Conservation (phyloP, 2,329 filamentous ascomycete genomes). For the Fusarium sp. region DNA sequence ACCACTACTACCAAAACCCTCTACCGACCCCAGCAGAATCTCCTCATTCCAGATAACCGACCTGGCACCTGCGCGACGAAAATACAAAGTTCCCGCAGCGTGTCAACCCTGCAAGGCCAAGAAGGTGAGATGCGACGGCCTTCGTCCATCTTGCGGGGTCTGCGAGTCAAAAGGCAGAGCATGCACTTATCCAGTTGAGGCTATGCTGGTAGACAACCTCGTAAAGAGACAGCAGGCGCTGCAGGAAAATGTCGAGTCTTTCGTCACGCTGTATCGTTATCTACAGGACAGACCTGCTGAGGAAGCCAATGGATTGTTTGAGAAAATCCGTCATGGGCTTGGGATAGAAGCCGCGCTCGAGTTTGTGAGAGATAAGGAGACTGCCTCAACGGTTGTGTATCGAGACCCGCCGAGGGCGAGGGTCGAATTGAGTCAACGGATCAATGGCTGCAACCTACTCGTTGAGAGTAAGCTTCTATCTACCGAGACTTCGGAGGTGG, state of each 20-base stretch:
- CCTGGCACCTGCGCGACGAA: background rate
- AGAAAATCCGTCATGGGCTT: background rate
- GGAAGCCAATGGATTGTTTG: background rate
- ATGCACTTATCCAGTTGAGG: background rate
- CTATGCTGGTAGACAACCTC: accelerated
- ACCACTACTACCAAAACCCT: background rate
- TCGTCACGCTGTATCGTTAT: background rate
- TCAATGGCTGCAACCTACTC: background rate
- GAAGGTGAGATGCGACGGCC: background rate
- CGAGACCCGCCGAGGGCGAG: accelerated
- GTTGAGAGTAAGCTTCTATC: background rate
- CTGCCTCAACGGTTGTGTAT: accelerated
- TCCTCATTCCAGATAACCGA: background rate
- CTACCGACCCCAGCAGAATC: background rate
- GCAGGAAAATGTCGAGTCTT: background rate
- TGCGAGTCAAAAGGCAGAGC: accelerated
- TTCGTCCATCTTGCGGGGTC: background rate
- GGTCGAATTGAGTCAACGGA: background rate
- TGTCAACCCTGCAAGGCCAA: background rate
- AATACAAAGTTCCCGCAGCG: background rate
- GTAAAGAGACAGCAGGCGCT: background rate
- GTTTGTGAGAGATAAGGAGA: accelerated
- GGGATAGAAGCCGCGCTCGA: background rate
- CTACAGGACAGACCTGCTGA: background rate
- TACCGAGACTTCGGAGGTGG: accelerated